Base-by-base conservation (phyloP, 2,329 filamentous ascomycete species). In the Cordyceps javanica region DNA sequence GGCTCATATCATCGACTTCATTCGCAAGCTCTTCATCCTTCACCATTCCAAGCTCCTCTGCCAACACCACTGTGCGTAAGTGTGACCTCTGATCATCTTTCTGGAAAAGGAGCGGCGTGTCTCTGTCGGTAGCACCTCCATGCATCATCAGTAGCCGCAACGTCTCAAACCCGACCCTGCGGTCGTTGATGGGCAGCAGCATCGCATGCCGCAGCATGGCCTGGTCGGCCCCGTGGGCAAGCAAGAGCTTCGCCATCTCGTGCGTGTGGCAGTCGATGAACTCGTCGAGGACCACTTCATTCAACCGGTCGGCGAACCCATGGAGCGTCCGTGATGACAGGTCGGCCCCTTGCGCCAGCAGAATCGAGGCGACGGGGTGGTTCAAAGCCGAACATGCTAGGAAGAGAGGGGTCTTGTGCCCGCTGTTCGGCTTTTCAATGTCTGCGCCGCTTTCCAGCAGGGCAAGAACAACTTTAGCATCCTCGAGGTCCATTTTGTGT, bases 381-480 rank as follows among this genome's bases (percentile, higher is more conserved):
- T 48, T 48, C 13, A 30, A 8, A 11, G 3, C 8, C 14, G 21
- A 28, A n/a, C 42, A 48, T 6, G 53, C 53, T 16, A 55, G 5
- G 8, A n/a, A 39, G 9, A 55, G 32, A 4, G 53, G 53, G 2
- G 23, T 38, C 32, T 38, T 14, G 6, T 19, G 2, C 4, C 4
- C 23, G 6, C 16, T 16, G 16, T 23, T 14, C 5, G 11, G 7
- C n/a, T 48, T 32, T 16, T 55, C 45, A 13, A 50, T 25, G 5
- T 50, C 26, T 9, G 21, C 45, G 19, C 54, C 54, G 28, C 50
- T n/a, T 26, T 57, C 54, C 19, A 57, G 10, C 36, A 57, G 28
- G 10, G 36, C 45, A 16, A 6, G 2, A 11, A 39, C 42, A 3
- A 48, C 32, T 16, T 28, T 10, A 2, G 53, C 53, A 32, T 39